Base-by-base conservation (phyloP, 768 basidiomycete species). In the Trametes villosa region DNA sequence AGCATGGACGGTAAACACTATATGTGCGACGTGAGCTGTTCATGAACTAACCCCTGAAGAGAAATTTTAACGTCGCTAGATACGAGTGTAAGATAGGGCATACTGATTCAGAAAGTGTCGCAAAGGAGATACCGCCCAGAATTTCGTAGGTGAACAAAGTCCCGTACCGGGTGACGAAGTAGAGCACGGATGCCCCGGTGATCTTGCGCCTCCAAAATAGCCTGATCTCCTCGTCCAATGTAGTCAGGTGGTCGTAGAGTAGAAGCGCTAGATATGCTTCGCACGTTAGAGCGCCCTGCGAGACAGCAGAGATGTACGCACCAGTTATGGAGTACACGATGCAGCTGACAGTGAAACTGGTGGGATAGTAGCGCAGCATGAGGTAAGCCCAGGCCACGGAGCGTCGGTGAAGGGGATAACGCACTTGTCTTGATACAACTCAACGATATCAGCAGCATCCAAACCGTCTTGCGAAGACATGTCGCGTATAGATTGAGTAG, bases 181-280 rank as follows among this genome's bases (percentile, higher is more conserved):
- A 57, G 0, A 57, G n/a, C 13, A 41, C 29, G 20, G 48, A 50
- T 20, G 56, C 56, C 6, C 38, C 56, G 11, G 56, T 50, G 4
- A 42, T 3, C 29, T 22, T 49, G n/a, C 36, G 47, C 7, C 18
- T 40, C 56, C 56, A 57, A 29, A 57, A 57, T 7, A 57, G 29
- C 9, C 22, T n/a, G 15, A 50, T 9, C 20, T 57, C 56, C 6
- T 13, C 18, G 11, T 33, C 38, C 2, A 57, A 20, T 1, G 56
- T 57, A 38, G 50, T 29, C 9, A 50, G 15, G 15, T 40, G 50
- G 18, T 55, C 53, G 20, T 45, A 55, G 8, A 55, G 15, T n/a
- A 55, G 42, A 15, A 55, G 30, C 9, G 42, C 53, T 55, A 24
- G 22, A 24, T 18, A 27, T 27, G 26, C 3, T 5, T 27, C 9